Conservation (phyloP, 225 moss, liverwort and hornwort genomes). For the Bryoerythrophyllum caledonicum region DNA sequence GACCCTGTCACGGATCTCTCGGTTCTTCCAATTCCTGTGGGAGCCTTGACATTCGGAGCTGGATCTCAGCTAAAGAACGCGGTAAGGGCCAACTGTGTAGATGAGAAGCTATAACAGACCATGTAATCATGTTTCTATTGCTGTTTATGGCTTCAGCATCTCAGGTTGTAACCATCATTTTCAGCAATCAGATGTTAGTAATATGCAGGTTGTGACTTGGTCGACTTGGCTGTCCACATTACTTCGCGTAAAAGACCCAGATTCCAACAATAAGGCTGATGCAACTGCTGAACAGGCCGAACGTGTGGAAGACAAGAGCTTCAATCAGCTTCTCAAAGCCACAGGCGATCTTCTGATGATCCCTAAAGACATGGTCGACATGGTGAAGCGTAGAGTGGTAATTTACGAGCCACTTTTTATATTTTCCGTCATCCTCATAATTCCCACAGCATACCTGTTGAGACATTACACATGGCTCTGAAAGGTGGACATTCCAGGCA, state of each 20-base stretch:
- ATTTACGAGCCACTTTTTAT: background rate
- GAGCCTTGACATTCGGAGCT: constrained; percentile 81
- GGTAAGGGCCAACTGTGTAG: constrained; percentile 30
- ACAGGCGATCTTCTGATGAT: constrained; percentile 78
- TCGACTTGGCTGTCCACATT: constrained; percentile 78
- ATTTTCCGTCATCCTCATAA: background rate
- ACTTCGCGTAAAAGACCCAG: constrained; percentile 63
- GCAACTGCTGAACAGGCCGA: constrained; percentile 14
- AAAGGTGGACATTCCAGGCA: constrained; percentile 66
- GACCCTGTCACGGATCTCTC: constrained; percentile 86
- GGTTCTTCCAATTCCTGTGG: constrained; percentile 81
- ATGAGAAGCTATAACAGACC: background rate
- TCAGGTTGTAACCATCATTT: no score
- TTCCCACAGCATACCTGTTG: constrained; percentile 10
- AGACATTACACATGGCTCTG: constrained; percentile 5
- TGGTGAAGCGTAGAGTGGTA: constrained; percentile 72
- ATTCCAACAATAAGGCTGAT: constrained; percentile 32
- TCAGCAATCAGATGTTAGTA: no score
- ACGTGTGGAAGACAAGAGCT: constrained; percentile 34
- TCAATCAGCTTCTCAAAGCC: constrained; percentile 58
- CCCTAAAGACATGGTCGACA: constrained; percentile 84
- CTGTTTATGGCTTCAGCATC: background rate
- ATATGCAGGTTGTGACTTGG: constrained; percentile 83
- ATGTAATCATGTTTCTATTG: background rate
- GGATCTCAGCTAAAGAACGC: constrained; percentile 93